Percentiles rank a stretch among this genome's conserved stretches.
Evolutionary conservation across 75 land plant genomes (phyloP).

Genomic region (Pinus tabuliformis): DNA sequence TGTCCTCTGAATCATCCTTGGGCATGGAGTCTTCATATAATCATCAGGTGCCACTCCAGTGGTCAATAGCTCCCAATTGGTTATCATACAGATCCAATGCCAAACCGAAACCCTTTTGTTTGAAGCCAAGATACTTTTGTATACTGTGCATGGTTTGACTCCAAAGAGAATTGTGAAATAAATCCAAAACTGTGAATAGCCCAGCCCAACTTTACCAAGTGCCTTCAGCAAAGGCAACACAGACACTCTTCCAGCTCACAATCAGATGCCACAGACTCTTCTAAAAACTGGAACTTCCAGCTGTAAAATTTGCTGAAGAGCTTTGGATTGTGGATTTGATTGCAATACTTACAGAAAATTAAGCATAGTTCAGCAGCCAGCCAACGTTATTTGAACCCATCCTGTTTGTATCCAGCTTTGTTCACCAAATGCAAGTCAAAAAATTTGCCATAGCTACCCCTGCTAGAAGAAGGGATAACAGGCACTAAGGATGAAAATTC

Average conservation of each 20-base stretch:
- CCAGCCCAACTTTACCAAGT: slow-evolving; percentile 41
- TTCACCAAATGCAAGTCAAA: too few relatives aligned
- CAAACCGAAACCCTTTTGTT: too few relatives aligned
- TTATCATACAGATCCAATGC: too few relatives aligned
- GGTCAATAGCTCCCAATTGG: too few relatives aligned
- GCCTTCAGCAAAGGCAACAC: slow-evolving; percentile 72
- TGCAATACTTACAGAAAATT: slow-evolving; percentile 47
- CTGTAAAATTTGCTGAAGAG: slow-evolving; percentile 52
- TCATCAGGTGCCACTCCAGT: too few relatives aligned
- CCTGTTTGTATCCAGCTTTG: slow-evolving; percentile 24
- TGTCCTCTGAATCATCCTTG: too few relatives aligned
- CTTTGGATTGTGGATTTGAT: slow-evolving; percentile 48
- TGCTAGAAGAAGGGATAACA: too few relatives aligned
- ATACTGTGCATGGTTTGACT: too few relatives aligned
- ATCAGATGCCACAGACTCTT: background rate
- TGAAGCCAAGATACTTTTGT: too few relatives aligned
- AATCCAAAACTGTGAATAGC: slow-evolving; percentile 56
- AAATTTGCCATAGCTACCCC: too few relatives aligned
- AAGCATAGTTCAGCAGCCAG: slow-evolving; percentile 77
- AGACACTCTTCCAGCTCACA: slow-evolving; percentile 58
- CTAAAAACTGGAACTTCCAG: slow-evolving; percentile 25
- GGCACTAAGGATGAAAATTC: too few relatives aligned
- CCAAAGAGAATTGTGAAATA: slow-evolving; percentile 69
- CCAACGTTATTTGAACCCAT: slow-evolving; percentile 71
- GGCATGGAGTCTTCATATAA: too few relatives aligned